Evolutionary conservation across 768 basidiomycete genomes (phyloP), one percentile per base, ranked within the genome.

Genomic region (Sporobolomyces phaffii): DNA sequence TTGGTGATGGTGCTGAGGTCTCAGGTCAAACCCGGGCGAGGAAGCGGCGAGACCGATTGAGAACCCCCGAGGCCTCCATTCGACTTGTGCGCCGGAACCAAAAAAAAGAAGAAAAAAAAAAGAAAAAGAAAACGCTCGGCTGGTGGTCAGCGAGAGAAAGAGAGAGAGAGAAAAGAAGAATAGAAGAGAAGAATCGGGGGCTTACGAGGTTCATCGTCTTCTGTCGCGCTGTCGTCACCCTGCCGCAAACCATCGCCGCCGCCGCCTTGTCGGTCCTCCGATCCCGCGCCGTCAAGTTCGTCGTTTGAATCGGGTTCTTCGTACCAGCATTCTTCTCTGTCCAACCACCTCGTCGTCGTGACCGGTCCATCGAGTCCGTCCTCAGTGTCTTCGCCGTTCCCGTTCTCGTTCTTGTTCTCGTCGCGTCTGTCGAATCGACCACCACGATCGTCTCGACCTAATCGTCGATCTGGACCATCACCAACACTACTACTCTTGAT

Each of bases 401-500:
- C 60, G 20, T 60, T 53, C 43, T 28, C 41, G n/a, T 44, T 31
- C 22, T 29, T 5, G 41, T 28, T 28, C 31, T 15, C 13, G n/a
- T 9, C 10, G 7, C n/a, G 22, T 40, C 52, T 17, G 26, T 26
- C 40, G 44, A 45, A 22, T 20, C n/a, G 11, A 22, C 10, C 18
- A 11, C 44, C 11, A 38, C 10, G 10, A 38, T 9, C 38, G 38
- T 17, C 9, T 9, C 10, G 38, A 38, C 38, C 38, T 9, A 9
- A 38, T 38, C 22, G 15, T 44, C 43, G 14, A 48, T 58, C 51
- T 44, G 15, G 3, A n/a, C n/a, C n/a, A n/a, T 45, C 40, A n/a
- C 34, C 36, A 11, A 22, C 43, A n/a, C 28, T 1, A 28, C 38
- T 60, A 34, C 87, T 83, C 54, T 87, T 86, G 56, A 89, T 84